Percentiles rank a stretch among this genome's conserved stretches.
These are phyloP conservation scores for Strigomonas culicis DNA, from an alignment of 208 protist species.

Conservation along the genomic window DNA sequence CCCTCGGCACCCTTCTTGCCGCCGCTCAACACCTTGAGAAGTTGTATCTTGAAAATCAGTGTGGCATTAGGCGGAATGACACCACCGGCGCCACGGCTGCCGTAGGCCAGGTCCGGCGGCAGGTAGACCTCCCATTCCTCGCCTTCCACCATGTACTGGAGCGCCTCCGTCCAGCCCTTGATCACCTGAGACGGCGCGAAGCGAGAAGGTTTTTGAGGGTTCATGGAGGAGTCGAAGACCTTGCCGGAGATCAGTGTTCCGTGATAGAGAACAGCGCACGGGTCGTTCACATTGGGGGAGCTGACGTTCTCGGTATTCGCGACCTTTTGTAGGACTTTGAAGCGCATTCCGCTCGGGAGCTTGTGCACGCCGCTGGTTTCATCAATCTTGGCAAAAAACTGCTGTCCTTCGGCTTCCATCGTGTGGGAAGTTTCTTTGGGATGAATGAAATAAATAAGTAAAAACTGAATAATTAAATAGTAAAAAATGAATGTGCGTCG, in stretches of 20 bases:
- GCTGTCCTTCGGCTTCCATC: conserved; percentile 20
- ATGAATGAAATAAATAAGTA: too few species aligned
- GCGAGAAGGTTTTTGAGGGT: conserved; percentile 45
- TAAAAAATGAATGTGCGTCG: background rate
- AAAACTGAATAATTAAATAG: conserved; percentile 2
- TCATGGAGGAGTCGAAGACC: conserved; percentile 80
- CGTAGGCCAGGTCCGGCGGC: conserved; percentile 75
- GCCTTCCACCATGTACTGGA: conserved; percentile 84
- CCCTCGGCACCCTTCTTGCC: conserved; percentile 44
- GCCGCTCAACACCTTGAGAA: conserved; percentile 61
- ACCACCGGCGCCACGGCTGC: conserved; percentile 39
- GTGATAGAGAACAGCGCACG: conserved; percentile 78
- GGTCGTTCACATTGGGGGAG: conserved; percentile 39
- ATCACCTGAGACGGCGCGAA: conserved; percentile 81
- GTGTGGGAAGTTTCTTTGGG: too few species aligned
- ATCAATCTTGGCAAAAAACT: conserved; percentile 49
- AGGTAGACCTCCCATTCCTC: conserved; percentile 85
- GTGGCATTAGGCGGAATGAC: conserved; percentile 64
- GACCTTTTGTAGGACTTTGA: conserved; percentile 58
- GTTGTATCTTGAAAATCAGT: conserved; percentile 77
- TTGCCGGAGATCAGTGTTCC: conserved; percentile 64
- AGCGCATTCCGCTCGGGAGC: conserved; percentile 76
- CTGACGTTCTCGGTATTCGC: conserved; percentile 22
- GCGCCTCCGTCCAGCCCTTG: conserved; percentile 77
- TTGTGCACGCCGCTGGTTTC: conserved; percentile 34